Percentiles rank a stretch among this genome's conserved stretches.
Evolutionary conservation across 1,284 basidiomycete genomes (phyloP).

Genomic region (Hemileia vastatrix): DNA sequence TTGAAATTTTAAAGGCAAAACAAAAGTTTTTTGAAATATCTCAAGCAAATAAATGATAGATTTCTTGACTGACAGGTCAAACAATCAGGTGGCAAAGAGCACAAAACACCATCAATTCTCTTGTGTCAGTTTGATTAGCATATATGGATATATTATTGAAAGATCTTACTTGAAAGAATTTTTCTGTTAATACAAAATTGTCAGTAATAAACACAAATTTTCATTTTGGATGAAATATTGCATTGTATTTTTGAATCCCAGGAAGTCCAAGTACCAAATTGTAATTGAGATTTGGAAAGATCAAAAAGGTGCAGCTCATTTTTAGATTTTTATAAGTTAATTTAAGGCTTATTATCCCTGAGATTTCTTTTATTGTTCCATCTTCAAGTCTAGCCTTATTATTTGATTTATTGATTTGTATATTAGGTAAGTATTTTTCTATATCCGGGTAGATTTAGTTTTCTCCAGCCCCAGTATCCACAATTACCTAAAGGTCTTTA

Average conservation of each 20-base stretch:
- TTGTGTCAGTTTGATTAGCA: neutral
- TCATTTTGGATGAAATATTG: neutral
- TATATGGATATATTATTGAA: neutral
- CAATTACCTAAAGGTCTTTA: too few relatives aligned
- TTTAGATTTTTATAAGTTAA: neutral
- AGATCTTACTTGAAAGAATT: too few relatives aligned
- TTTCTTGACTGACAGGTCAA: too few relatives aligned
- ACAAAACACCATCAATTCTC: too few relatives aligned
- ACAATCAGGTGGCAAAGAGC: too few relatives aligned
- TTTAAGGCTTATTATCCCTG: neutral
- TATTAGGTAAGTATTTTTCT: neutral
- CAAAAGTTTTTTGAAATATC: too few relatives aligned
- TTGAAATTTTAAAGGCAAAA: too few relatives aligned
- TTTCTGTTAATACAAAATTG: neutral
- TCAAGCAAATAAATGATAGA: too few relatives aligned
- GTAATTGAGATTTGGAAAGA: neutral
- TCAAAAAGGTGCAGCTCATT: neutral
- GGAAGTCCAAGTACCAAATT: neutral
- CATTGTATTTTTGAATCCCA: neutral
- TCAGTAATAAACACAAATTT: neutral
- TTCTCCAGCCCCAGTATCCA: neutral
- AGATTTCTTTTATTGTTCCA: neutral
- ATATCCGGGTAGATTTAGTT: neutral
- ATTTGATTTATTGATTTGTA: neutral
- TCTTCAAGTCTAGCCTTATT: neutral